A percentile compares a stretch with the other conserved stretches of the same genome.
These are phyloP conservation scores for Grigorovia transvaalensis DNA, from an alignment of 805 yeast species.

Conservation along the genomic window DNA sequence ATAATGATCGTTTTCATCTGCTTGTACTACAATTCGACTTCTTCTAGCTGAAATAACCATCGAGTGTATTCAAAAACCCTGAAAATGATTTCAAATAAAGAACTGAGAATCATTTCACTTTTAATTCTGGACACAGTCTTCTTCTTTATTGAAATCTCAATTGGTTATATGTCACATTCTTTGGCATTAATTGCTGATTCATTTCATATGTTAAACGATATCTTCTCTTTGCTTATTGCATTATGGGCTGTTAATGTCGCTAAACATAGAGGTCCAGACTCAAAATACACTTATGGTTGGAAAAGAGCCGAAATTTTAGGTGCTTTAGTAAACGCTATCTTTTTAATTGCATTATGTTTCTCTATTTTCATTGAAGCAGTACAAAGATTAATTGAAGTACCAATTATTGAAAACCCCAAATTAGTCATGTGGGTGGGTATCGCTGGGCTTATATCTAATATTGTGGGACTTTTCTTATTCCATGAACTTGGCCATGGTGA, in stretches of 20 bases:
- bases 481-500: constrained; percentile 49
- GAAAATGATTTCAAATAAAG: constrained; percentile 33
- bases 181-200: constrained; percentile 92
- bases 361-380: constrained; percentile 88
- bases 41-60: neutral
- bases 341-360: constrained; percentile 81
- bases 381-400: constrained; percentile 78
- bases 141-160: constrained; percentile 73
- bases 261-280: constrained; percentile 68
- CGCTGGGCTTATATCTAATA: constrained; percentile 73
- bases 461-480: constrained; percentile 76
- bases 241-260: constrained; percentile 95
- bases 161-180: constrained; percentile 88
- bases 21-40: no score
- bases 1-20: no score
- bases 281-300: constrained; percentile 94
- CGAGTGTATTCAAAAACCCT: neutral
- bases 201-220: constrained; percentile 95
- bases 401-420: constrained; percentile 68
- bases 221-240: constrained; percentile 79
- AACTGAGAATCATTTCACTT: constrained; percentile 59
- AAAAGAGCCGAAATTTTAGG: constrained; percentile 95
- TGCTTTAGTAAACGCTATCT: constrained; percentile 88
- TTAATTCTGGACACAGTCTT: constrained; percentile 69
- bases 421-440: constrained; percentile 73